Evolutionary conservation across 192 early-diverging fungal genomes (phyloP), one percentile per base, ranked within the genome.

Genomic region (Linderina pennispora): DNA sequence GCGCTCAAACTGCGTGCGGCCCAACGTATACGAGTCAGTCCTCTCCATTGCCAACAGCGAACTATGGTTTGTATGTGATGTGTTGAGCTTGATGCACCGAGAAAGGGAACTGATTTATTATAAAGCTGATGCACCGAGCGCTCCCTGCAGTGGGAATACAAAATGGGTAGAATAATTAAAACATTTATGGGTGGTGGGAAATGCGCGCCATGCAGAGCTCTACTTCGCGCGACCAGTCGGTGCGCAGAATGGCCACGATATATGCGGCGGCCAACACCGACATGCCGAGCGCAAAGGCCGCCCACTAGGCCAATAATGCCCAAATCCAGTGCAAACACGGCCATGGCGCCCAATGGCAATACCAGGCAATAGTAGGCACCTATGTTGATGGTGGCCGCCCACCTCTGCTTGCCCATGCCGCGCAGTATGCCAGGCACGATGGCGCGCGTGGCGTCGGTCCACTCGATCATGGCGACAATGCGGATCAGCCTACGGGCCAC

Each of bases 351-450:
- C 5, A 79, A 36, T 8, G 79, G 79, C 18, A 80, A 18, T 0
- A 70, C 67, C 14, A 67, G 55, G 32, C 68, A 40, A 34, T 79
- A 80, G 43, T 80, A 80, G 7, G 71, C 59, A 13, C 62, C 39
- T 39, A 80, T 16, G 24, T 71, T 78, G 25, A 79, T 69, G 10
- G 48, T 16, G 15, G 79, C 79, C 1, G 69, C 77, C 25, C 47
- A 40, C 13, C 58, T 57, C 34, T 80, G 79, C 8, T 62, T 51
- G 9, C 79, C 79, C 51, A 77, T 55, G 18, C 75, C 79, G 11
- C 79, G 74, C 38, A 80, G 33, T 15, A 76, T 66, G 8, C 77
- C 79, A 11, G 81, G 81, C 5, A 79, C 69, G 19, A 85, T 76
- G 35, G 70, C 77, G 5, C 78, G 73, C 0, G 77, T 53, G 6